Conservation (phyloP, 208 protist species). For the Naegleria fowleri region DNA sequence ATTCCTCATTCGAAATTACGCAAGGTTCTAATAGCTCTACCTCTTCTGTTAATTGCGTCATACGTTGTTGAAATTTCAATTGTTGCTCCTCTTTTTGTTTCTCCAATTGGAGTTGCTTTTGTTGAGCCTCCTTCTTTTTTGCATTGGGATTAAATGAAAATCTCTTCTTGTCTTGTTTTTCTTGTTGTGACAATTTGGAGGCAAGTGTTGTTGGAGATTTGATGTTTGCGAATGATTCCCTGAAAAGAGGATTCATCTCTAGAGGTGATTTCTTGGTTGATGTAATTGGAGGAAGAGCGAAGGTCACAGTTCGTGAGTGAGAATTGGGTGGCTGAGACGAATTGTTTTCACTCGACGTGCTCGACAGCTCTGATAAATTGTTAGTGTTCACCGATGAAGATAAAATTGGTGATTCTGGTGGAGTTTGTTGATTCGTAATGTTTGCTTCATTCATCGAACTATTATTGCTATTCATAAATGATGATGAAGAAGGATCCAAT, state of each 20-base stretch:
- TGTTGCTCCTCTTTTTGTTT: neutral
- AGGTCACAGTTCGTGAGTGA: neutral
- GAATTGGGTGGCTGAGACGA: neutral
- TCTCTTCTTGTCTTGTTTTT: neutral
- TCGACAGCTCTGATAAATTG: neutral
- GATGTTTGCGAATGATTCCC: no score
- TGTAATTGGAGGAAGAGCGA: neutral
- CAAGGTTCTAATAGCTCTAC: neutral
- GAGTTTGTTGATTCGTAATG: no score
- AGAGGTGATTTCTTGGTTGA: neutral
- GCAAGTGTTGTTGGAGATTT: neutral
- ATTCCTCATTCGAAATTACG: neutral
- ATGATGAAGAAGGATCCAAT: neutral
- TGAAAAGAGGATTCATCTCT: no score
- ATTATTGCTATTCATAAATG: neutral
- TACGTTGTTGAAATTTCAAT: neutral
- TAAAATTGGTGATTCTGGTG: neutral
- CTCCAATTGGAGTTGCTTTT: neutral
- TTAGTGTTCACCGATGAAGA: no score
- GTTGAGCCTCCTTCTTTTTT: slow-evolving; percentile 2
- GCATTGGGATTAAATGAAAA: slow-evolving; percentile 3
- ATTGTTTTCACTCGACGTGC: neutral
- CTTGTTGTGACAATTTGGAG: neutral
- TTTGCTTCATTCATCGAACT: no score
- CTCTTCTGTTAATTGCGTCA: neutral